Evolutionary conservation across 2,329 filamentous ascomycete genomes (phyloP), one percentile per base, ranked within the genome.

Genomic region (Madurella fahalii): DNA sequence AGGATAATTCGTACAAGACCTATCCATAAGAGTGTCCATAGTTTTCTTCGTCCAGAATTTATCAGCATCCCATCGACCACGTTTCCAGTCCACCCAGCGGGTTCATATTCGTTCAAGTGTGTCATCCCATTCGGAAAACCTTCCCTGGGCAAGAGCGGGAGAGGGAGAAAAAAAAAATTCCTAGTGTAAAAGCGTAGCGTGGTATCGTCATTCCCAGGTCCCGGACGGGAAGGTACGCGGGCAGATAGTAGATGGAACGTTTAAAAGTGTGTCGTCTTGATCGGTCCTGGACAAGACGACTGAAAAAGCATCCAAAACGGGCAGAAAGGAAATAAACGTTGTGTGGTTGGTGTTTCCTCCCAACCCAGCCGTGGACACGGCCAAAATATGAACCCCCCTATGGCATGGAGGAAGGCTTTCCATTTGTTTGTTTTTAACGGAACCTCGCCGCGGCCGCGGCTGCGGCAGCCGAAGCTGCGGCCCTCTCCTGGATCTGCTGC

Each of bases 401-500:
- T 16, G 40, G 25, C 25, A 16, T n/a, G 15, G 30, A 47, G 32
- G 12, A 9, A 42, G 25, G 25, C 13, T 9, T 32, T 11, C 9
- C 20, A 32, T 45, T 12, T 18, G 13, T 12, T 18, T n/a, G 13
- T 8, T 15, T 30, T 44, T 52, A 65, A 15, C 62, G 62, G 51
- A 64, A 64, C 37, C 62, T 56, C 17, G 57, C 60, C 32, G 60
- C 57, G 40, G 52, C 47, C 4, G 31, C 46, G 11, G 52, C 41
- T 2, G 47, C 52, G 7, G 56, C 56, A 13, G 52, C 59, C 3
- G 70, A 71, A 53, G 69, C 68, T 53, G 73, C 56, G 4, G 50
- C 74, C 46, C 87, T 79, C 60, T 90, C 84, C 66, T 89, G 83
- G 64, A 94, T 92, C 71, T 87, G 79, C 69, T 82, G 81, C 74